Base-by-base conservation (phyloP, 78 protist species). In the Diacronema lutheri region DNA sequence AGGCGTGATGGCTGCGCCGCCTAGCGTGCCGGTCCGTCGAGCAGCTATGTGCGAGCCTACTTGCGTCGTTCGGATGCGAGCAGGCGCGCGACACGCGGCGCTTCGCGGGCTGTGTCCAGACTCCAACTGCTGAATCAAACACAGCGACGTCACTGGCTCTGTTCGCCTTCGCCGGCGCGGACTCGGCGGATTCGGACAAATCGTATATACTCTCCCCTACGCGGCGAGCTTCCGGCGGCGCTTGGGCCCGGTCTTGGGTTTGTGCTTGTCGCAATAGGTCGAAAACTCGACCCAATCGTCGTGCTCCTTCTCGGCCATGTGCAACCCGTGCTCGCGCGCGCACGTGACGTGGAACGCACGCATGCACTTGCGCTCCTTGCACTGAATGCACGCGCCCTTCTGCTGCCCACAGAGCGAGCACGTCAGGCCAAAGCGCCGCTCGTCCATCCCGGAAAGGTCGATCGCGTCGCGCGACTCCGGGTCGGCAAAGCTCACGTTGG, bases 291-390 rank as follows among this genome's bases (percentile, higher is more conserved):
- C 68, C 68, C 68, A 61, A 1, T 61, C 68, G 13, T 61, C 21
- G 29, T 61, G 11, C 33, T 61, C 68, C 68, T 61, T 61, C 33
- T 61, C 68, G 35, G 21, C 68, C 68, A 61, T 61, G 33, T 61
- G 68, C 68, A 9, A 26, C 13, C 68, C 68, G 6, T 1, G 4
- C 68, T 29, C 4, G 26, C 68, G 68, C 13, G 85, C 83, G 58
- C 89, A 86, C 20, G 89, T 77, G 61, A 40, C 77, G 76, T 86
- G 89, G 57, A 64, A 86, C 25, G 89, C 74, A 11, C 57, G 11
- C 29, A 61, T 20, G 68, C 68, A 61, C 29, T 10, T 10, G 25
- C 25, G 60, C 86, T 35, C 68, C 65, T 12, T 4, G 77, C 86
- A 81, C 40, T 81, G 86, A 20, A 81, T 57, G 62, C 81, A 83